These are phyloP conservation scores for Fusarium denticulatum DNA, from an alignment of 2,329 filamentous ascomycete species.

Conservation along the genomic window DNA sequence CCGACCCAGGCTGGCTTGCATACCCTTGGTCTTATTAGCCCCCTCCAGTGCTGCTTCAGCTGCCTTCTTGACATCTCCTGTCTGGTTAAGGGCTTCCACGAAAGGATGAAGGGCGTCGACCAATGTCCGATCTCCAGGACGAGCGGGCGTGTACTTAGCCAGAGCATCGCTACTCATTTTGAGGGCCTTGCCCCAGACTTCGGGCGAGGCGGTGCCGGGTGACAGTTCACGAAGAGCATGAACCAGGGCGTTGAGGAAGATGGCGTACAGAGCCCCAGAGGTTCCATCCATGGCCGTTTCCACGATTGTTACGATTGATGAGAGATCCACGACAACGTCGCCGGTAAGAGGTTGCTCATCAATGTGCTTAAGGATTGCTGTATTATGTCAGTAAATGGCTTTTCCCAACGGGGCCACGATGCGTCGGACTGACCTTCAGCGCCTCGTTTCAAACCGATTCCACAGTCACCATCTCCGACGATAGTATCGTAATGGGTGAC, in stretches of 20 bases:
- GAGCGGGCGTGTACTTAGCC: constrained; percentile 86
- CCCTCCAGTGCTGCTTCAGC: constrained; percentile 79
- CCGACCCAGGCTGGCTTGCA: constrained; percentile 85
- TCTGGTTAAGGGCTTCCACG: constrained; percentile 73
- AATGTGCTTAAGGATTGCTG: constrained; percentile 64
- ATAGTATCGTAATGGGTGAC: constrained; percentile 81
- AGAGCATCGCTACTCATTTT: constrained; percentile 76
- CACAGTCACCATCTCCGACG: constrained; percentile 91
- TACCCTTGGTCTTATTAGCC: constrained; percentile 86
- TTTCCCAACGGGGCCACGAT: background rate
- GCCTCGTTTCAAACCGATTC: constrained; percentile 84
- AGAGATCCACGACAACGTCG: constrained; percentile 63
- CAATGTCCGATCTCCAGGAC: constrained; percentile 87
- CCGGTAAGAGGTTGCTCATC: constrained; percentile 56
- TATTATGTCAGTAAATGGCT: constrained; percentile 30
- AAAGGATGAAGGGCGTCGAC: constrained; percentile 93
- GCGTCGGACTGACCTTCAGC: constrained; percentile 70
- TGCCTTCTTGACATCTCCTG: constrained; percentile 75
- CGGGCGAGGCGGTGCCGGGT: constrained; percentile 52
- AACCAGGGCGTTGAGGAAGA: constrained; percentile 88
- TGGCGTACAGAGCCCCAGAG: constrained; percentile 73
- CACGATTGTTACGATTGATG: constrained; percentile 63
- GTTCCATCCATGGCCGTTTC: constrained; percentile 71
- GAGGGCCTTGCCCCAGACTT: constrained; percentile 71
- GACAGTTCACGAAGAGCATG: constrained; percentile 63